Base-by-base conservation (phyloP, 2,329 filamentous ascomycete species). In the Scortechinia acanthostroma region DNA sequence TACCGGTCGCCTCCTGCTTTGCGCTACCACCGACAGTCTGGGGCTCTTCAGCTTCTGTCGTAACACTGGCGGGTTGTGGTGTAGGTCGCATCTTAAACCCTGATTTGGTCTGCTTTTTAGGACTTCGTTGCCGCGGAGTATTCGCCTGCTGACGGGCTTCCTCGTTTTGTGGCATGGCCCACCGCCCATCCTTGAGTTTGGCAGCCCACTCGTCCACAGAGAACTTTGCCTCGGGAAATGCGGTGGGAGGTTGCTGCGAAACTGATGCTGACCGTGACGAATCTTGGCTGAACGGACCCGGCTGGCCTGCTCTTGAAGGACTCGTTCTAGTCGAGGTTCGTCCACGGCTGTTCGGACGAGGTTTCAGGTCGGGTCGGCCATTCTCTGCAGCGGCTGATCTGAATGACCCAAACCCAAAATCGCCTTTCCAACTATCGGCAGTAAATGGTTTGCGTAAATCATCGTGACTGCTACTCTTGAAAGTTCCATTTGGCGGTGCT, bases 41-140 rank as follows among this genome's bases (percentile, higher is more conserved):
- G 4, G 55, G 57, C 48, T 68, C 66, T 21, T 65, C 63, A 2
- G 58, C 61, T 48, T 66, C 64, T 3, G 63, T 60, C 13, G 62
- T 52, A 22, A 65, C 60, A 42, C 53, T 63, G 21, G 60, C 57
- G 20, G 58, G 54, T 43, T 64, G 59, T 1, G 60, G 59, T 15
- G 49, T 46, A 21, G 54, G 51, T 21, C 56, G 53, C 17, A 53
- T 50, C 47, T 58, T 65, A 40, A 51, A 44, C 6, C 50, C 50
- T 13, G 58, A 22, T 44, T 53, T 58, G 14, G 53, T 49, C 42
- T 51, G 53, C 43, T 64, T 67, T 43, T 58, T 61, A 6, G 63
- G 59, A 43, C 59, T 62, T 42, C 56, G 57, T 21, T 57, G 51
- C 13, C 56, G 51, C 40, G 52, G 52, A 6, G 53, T 42, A 16